These are phyloP conservation scores for Ochetophila trinervis DNA, from an alignment of 306 rosid genomes.

Conservation along the genomic window DNA sequence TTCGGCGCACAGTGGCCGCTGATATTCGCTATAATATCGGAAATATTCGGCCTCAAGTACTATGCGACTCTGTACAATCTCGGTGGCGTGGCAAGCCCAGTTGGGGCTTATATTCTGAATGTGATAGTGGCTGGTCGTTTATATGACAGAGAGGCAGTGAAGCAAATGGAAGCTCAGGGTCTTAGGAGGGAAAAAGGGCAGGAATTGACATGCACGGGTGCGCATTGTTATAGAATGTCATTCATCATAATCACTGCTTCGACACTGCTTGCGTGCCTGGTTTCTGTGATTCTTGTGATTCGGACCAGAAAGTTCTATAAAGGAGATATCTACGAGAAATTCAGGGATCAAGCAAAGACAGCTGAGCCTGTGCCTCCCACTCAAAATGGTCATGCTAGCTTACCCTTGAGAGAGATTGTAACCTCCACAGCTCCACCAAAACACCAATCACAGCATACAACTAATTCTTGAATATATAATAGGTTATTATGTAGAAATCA, in stretches of 20 bases:
- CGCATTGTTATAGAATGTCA: conserved; percentile 6
- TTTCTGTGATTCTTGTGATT: conserved; percentile 12
- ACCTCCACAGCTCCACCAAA: no score
- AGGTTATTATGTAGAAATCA: no score
- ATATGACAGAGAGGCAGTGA: conserved; percentile 4
- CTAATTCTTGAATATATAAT: no score
- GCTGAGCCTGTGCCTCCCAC: background rate
- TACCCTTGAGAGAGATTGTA: no score
- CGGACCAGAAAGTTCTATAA: conserved; percentile 15
- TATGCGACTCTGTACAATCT: conserved; percentile 9
- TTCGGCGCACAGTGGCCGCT: conserved; percentile 14
- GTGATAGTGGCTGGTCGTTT: conserved; percentile 11
- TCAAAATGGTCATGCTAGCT: no score
- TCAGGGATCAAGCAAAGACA: conserved; percentile 1
- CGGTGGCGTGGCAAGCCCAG: conserved; percentile 11
- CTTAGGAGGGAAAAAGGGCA: conserved; percentile 4
- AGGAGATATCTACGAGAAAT: conserved; percentile 19
- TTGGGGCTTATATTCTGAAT: conserved; percentile 12
- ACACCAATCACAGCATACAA: no score
- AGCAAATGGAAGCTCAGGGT: conserved; percentile 9
- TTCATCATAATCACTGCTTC: conserved; percentile 11
- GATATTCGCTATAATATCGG: conserved; percentile 15
- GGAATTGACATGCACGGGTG: conserved; percentile 16
- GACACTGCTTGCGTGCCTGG: background rate
- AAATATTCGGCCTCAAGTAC: conserved; percentile 22